Evolutionary conservation across 345 rosid species (phyloP).

Genomic region (Gossypium stocksii): DNA sequence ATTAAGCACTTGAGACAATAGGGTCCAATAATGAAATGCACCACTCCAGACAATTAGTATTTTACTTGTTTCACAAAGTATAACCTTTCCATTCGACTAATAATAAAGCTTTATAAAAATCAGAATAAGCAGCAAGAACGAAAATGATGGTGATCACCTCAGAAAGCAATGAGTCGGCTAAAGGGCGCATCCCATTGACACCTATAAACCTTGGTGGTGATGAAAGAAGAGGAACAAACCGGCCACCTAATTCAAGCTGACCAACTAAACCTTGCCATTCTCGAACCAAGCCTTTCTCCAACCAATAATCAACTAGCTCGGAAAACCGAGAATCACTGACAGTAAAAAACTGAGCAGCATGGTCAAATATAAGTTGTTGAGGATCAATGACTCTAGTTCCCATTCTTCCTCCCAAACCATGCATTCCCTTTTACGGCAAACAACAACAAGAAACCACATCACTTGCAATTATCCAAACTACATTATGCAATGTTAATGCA

Average conservation of each 20-base stretch:
- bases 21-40: neutral
- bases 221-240: slow-evolving; percentile 51
- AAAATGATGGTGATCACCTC: slow-evolving; percentile 36
- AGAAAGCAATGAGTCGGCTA: slow-evolving; percentile 69
- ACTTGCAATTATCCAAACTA: neutral
- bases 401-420: slow-evolving; percentile 96
- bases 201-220: slow-evolving; percentile 66
- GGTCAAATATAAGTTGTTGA: slow-evolving; percentile 65
- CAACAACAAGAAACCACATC: slow-evolving; percentile 10
- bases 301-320: slow-evolving; percentile 62
- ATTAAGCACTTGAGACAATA: neutral
- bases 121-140: neutral
- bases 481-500: neutral
- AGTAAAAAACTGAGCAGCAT: slow-evolving; percentile 87
- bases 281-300: slow-evolving; percentile 63
- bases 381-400: slow-evolving; percentile 74
- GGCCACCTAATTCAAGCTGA: slow-evolving; percentile 72
- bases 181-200: slow-evolving; percentile 76
- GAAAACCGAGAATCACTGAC: slow-evolving; percentile 63
- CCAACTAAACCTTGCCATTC: slow-evolving; percentile 73
- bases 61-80: neutral
- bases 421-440: slow-evolving; percentile 51
- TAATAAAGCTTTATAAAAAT: neutral
- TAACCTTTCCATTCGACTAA: neutral
- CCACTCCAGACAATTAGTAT: neutral